Evolutionary conservation across 2,329 filamentous ascomycete species (phyloP).

Genomic region (Aspergillus pseudoviridinutans): DNA sequence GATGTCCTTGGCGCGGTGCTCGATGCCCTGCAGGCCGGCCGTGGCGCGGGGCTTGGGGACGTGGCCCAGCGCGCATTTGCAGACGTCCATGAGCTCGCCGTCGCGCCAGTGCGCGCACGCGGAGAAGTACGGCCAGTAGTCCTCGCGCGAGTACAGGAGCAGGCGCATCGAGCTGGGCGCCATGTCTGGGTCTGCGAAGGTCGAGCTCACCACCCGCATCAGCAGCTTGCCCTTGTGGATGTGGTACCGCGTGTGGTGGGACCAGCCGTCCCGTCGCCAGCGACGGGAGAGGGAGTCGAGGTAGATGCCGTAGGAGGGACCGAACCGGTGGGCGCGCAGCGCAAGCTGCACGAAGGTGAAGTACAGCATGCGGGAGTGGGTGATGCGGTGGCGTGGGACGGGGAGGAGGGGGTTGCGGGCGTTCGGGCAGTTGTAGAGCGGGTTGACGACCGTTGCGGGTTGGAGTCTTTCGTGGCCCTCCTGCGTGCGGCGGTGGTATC

Average conservation of each 20-base stretch:
- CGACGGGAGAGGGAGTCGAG: conserved; percentile 47
- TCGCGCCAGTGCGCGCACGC: conserved; percentile 61
- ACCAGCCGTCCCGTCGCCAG: conserved; percentile 55
- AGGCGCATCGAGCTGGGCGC: conserved; percentile 51
- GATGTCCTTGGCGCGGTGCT: conserved; percentile 40
- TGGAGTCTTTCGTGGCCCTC: conserved; percentile 53
- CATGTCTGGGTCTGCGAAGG: conserved; percentile 50
- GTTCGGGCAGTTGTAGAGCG: conserved; percentile 55
- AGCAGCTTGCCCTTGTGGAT: conserved; percentile 53
- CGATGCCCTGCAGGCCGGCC: conserved; percentile 38
- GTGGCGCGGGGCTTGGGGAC: conserved; percentile 46
- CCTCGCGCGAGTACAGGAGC: conserved; percentile 56
- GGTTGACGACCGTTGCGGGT: conserved; percentile 52
- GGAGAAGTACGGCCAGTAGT: conserved; percentile 61
- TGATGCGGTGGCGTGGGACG: conserved; percentile 51
- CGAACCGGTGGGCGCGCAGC: conserved; percentile 47
- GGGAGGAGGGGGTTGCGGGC: conserved; percentile 45
- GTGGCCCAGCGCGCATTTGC: conserved; percentile 59
- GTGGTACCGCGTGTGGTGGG: conserved; percentile 52
- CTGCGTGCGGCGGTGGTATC: conserved; percentile 53
- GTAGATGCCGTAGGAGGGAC: conserved; percentile 46
- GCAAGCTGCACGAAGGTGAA: conserved; percentile 59
- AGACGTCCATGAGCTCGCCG: conserved; percentile 56
- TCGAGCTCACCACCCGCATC: conserved; percentile 54
- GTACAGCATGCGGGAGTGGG: conserved; percentile 52